Evolutionary conservation across 805 yeast species (phyloP), one percentile per base, ranked within the genome.

Genomic region (Ogataea siamensis): DNA sequence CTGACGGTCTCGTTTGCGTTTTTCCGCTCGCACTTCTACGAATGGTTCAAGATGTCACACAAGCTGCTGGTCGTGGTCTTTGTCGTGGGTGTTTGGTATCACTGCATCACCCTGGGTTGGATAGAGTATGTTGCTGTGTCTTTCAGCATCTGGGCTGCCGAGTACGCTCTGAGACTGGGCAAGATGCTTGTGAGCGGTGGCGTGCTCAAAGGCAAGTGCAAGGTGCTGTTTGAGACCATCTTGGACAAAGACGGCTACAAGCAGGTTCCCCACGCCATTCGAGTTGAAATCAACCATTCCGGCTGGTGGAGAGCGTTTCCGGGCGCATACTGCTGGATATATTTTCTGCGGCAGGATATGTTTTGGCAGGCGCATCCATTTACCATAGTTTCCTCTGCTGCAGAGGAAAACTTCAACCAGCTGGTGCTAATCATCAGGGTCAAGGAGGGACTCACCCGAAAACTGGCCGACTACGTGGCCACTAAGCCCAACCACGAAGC

Each of bases 311-410:
- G 66, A 16, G 67, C 73, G 4, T 58, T 59, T 32, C 82, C 84
- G 1, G 87, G 87, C 1, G 79, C 80, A 16, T 81, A 76, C 55
- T 76, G 77, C 19, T 80, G 76, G 60, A 56, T 80, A 13, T 77
- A 74, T 47, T 66, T 74, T 45, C 50, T 76, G 29, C 62, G 51
- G 22, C 64, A 67, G 29, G 46, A 62, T 23, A 58, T 73, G 49
- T 74, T 77, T 50, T 75, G 81, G 76, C 81, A 80, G 49, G 77
- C 85, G 1, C 87, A 80, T 55, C 87, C 87, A 3, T 80, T 80
- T 47, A 78, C 85, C 0, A 64, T 73, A 13, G 63, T 74, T 12
- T 69, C 73, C 13, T 56, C 71, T 0, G 61, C 56, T 5, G 58
- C 59, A 7, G 68, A 63, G 9, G 61, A 66, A 12, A 68, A 76